phyloP scores from a whole-genome alignment of 2,329 filamentous ascomycete species.

The Epichloe hybrida region DNA sequence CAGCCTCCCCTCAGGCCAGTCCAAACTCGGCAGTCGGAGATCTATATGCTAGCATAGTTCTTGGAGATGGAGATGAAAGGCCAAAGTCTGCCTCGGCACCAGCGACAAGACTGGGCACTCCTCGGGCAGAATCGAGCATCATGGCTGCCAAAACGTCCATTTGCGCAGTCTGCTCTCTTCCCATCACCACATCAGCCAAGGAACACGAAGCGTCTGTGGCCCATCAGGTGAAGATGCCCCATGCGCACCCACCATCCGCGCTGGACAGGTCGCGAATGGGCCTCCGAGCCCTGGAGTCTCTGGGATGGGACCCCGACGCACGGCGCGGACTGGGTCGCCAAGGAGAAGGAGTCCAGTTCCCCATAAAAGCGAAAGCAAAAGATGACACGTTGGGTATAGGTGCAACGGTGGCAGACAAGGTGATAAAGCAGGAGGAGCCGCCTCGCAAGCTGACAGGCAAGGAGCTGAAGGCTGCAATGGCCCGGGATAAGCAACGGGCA shows the following conservation, averaged over 20 bases:
- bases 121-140: background rate
- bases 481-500: conserved; percentile 39
- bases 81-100: conserved; percentile 7
- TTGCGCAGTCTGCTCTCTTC: conserved; percentile 25
- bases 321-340: conserved; percentile 56
- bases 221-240: conserved; percentile 56
- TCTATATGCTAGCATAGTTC: conserved; percentile 53
- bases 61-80: conserved; percentile 33
- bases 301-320: conserved; percentile 65
- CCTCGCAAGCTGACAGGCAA: conserved; percentile 42
- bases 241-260: conserved; percentile 59
- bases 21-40: conserved; percentile 32
- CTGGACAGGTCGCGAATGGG: conserved; percentile 60
- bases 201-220: conserved; percentile 50
- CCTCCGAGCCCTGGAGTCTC: conserved; percentile 47
- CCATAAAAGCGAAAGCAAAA: conserved; percentile 61
- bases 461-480: conserved; percentile 32
- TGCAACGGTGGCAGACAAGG: conserved; percentile 16
- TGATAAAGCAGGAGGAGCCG: conserved; percentile 33
- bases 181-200: conserved; percentile 17
- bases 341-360: conserved; percentile 61
- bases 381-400: conserved; percentile 65
- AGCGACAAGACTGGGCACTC: conserved; percentile 7
- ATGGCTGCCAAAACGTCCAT: conserved; percentile 6
- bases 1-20: conserved; percentile 10